These are phyloP conservation scores for Alternaria atra DNA, from an alignment of 2,329 filamentous ascomycete species.

Conservation along the genomic window DNA sequence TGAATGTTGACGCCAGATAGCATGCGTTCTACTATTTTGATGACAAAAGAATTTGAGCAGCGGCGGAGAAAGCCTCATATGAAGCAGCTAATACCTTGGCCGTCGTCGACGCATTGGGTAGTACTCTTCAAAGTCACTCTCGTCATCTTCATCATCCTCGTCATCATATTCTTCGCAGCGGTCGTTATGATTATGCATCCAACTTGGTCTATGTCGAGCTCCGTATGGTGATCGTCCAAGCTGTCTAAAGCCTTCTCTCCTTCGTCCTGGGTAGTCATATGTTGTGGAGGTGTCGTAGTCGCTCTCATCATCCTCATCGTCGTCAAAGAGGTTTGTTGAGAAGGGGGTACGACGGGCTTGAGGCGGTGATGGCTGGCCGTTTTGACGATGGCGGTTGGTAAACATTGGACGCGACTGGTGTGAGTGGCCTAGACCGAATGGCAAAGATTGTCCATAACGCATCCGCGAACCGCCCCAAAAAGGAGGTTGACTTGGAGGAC, in stretches of 20 bases:
- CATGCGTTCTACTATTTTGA: neutral
- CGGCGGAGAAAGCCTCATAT: neutral
- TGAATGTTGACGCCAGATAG: neutral
- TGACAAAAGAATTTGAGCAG: neutral
- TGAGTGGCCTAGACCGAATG: constrained; percentile 2
- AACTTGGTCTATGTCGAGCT: neutral
- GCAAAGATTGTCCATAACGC: neutral
- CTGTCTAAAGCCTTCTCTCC: neutral
- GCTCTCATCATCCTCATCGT: constrained; percentile 22
- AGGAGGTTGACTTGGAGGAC: neutral
- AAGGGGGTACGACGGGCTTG: constrained; percentile 2
- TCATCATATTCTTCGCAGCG: constrained; percentile 25
- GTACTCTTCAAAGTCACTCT: constrained; percentile 4
- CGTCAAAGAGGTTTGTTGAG: constrained; percentile 4
- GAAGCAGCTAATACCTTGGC: neutral
- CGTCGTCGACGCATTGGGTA: neutral
- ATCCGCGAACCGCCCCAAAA: neutral
- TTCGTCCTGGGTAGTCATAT: neutral
- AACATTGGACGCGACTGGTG: constrained; percentile 3
- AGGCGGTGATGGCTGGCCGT: constrained; percentile 10
- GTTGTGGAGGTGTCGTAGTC: constrained; percentile 11
- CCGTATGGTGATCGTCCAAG: constrained; percentile 1
- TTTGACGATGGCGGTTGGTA: constrained; percentile 1
- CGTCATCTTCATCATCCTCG: constrained; percentile 13
- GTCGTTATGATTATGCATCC: constrained; percentile 12